Evolutionary conservation across 2,329 filamentous ascomycete species (phyloP).

Genomic region (Aspergillus hortae): DNA sequence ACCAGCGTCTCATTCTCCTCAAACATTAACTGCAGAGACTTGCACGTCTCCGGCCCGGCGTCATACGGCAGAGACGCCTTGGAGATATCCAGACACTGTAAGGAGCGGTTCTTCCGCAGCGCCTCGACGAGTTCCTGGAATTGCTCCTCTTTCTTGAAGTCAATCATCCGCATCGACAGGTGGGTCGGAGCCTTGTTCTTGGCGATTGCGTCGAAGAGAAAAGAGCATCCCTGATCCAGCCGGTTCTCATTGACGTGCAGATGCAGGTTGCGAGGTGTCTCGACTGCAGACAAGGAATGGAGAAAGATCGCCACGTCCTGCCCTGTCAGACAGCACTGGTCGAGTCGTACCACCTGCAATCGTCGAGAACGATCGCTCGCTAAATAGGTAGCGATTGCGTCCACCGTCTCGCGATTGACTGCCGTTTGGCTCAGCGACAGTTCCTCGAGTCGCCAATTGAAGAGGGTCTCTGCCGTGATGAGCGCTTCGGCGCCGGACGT

Average conservation of each 20-base stretch:
- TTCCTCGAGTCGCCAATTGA: slow-evolving; percentile 65
- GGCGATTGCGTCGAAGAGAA: slow-evolving; percentile 43
- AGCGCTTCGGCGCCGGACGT: slow-evolving; percentile 62
- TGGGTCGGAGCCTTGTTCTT: slow-evolving; percentile 58
- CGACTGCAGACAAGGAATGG: slow-evolving; percentile 57
- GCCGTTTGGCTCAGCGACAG: slow-evolving; percentile 62
- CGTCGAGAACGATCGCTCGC: slow-evolving; percentile 57
- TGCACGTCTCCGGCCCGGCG: slow-evolving; percentile 64
- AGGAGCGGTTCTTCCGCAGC: slow-evolving; percentile 59
- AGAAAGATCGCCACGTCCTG: slow-evolving; percentile 63
- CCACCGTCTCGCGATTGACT: slow-evolving; percentile 60
- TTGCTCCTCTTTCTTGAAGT: slow-evolving; percentile 63
- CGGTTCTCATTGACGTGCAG: slow-evolving; percentile 64
- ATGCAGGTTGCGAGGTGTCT: slow-evolving; percentile 56
- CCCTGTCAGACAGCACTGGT: slow-evolving; percentile 65
- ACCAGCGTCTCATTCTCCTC: slow-evolving; percentile 64
- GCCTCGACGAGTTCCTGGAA: slow-evolving; percentile 63
- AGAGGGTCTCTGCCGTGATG: slow-evolving; percentile 62
- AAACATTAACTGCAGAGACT: slow-evolving; percentile 61
- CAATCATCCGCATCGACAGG: slow-evolving; percentile 64
- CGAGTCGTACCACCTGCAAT: slow-evolving; percentile 60
- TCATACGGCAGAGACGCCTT: slow-evolving; percentile 67
- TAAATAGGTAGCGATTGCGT: slow-evolving; percentile 64
- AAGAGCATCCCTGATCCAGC: slow-evolving; percentile 41
- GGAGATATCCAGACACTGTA: slow-evolving; percentile 65